A percentile compares a stretch with the other conserved stretches of the same genome.
These are phyloP conservation scores for Castanea crenata DNA, from an alignment of 306 rosid genomes.

Conservation along the genomic window DNA sequence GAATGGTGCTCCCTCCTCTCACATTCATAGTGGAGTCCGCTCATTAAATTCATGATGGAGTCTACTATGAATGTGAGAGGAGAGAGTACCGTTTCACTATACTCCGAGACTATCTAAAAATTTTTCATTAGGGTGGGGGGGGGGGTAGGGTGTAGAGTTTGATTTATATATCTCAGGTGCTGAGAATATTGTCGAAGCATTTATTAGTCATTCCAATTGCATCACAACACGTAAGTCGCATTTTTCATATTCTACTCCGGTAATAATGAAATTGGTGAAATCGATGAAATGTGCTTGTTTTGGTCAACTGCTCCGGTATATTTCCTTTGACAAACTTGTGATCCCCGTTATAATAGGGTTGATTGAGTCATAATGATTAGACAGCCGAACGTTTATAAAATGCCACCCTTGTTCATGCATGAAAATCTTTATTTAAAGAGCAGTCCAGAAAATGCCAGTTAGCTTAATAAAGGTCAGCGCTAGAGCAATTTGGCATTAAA, in stretches of 20 bases:
- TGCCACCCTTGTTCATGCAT: not conserved
- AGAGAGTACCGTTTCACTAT: no score
- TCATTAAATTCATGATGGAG: no score
- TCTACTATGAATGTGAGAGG: no score
- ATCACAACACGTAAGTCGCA: not conserved
- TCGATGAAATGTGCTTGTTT: not conserved
- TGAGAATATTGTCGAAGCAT: not conserved
- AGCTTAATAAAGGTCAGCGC: not conserved
- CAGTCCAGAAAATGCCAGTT: not conserved
- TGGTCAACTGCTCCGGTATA: slow-evolving; percentile 10
- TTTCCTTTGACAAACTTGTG: not conserved
- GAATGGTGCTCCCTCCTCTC: no score
- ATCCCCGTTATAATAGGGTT: not conserved
- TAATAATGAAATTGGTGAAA: not conserved
- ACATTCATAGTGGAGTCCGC: no score
- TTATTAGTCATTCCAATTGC: not conserved
- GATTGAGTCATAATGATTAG: not conserved
- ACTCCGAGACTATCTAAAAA: no score
- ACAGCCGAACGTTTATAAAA: not conserved
- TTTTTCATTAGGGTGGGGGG: no score
- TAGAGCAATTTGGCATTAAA: not conserved
- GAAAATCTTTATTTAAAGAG: not conserved
- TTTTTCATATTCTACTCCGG: not conserved
- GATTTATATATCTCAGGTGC: not conserved
- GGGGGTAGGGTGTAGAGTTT: not conserved